A percentile compares a stretch with the other conserved stretches of the same genome.
These are phyloP conservation scores for Fusarium torulosum DNA, from an alignment of 2,329 filamentous ascomycete genomes.

Conservation along the genomic window DNA sequence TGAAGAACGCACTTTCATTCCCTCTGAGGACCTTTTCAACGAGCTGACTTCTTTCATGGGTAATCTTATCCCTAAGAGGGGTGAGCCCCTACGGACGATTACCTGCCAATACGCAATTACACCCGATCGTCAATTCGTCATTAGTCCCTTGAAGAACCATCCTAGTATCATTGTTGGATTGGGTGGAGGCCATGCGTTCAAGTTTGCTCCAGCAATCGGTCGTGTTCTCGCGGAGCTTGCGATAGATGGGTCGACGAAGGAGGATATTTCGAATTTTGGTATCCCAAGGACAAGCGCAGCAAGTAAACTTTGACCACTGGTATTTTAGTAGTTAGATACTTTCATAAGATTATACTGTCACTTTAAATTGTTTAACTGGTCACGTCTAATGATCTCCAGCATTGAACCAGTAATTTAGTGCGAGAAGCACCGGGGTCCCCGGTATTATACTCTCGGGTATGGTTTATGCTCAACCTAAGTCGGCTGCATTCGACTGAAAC, in stretches of 20 bases:
- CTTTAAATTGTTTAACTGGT: no score
- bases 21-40: conserved; percentile 6
- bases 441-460: no score
- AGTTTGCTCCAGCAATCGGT: conserved; percentile 46
- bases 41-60: conserved; percentile 25
- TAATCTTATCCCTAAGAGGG: conserved; percentile 24
- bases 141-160: conserved; percentile 36
- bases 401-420: no score
- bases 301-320: neutral
- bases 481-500: no score
- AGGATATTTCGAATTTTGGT: conserved; percentile 25
- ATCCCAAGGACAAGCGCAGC: conserved; percentile 3
- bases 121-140: conserved; percentile 43
- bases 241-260: conserved; percentile 38
- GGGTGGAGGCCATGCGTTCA: conserved; percentile 44
- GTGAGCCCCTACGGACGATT: conserved; percentile 36
- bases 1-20: conserved; percentile 32
- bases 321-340: neutral
- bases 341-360: no score
- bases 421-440: no score
- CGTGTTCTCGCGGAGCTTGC: conserved; percentile 46
- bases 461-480: no score
- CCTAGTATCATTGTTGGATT: conserved; percentile 37
- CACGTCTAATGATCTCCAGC: no score
- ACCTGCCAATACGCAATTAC: conserved; percentile 48